These are phyloP conservation scores for Hyphodiscus sp. DNA, from an alignment of 2,329 filamentous ascomycete species.

Conservation along the genomic window DNA sequence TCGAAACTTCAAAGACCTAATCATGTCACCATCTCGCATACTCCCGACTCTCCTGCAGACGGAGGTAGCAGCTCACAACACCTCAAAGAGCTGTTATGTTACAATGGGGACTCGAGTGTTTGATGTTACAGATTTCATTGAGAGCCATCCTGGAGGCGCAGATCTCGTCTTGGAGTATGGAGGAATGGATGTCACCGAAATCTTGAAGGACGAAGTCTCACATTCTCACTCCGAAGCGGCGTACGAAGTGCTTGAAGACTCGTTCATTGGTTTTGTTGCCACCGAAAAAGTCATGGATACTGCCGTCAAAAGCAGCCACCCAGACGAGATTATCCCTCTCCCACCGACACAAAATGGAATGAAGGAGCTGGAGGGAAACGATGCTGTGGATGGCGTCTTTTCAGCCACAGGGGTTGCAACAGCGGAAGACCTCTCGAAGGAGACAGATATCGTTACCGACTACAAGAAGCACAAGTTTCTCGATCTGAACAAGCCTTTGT, in stretches of 20 bases:
- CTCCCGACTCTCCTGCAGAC: slow-evolving; percentile 76
- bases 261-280: slow-evolving; percentile 72
- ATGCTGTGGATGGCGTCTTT: slow-evolving; percentile 39
- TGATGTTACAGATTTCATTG: slow-evolving; percentile 87
- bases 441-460: slow-evolving; percentile 70
- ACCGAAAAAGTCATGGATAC: slow-evolving; percentile 39
- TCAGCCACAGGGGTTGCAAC: slow-evolving; percentile 76
- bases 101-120: slow-evolving; percentile 86
- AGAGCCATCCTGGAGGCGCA: slow-evolving; percentile 83
- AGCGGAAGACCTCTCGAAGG: slow-evolving; percentile 77
- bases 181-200: slow-evolving; percentile 76
- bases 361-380: slow-evolving; percentile 37
- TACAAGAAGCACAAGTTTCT: slow-evolving; percentile 92
- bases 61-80: slow-evolving; percentile 78
- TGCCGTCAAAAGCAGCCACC: slow-evolving; percentile 31
- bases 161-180: slow-evolving; percentile 86
- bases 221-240: slow-evolving; percentile 85
- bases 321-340: slow-evolving; percentile 43
- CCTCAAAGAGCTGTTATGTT: slow-evolving; percentile 81
- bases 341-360: slow-evolving; percentile 42
- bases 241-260: slow-evolving; percentile 92
- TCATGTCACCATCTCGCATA: slow-evolving; percentile 68
- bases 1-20: neutral
- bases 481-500: slow-evolving; percentile 75
- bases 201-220: slow-evolving; percentile 75